Evolutionary conservation across 2,329 filamentous ascomycete genomes (phyloP), one percentile per base, ranked within the genome.

Genomic region (Botrytis medusae): DNA sequence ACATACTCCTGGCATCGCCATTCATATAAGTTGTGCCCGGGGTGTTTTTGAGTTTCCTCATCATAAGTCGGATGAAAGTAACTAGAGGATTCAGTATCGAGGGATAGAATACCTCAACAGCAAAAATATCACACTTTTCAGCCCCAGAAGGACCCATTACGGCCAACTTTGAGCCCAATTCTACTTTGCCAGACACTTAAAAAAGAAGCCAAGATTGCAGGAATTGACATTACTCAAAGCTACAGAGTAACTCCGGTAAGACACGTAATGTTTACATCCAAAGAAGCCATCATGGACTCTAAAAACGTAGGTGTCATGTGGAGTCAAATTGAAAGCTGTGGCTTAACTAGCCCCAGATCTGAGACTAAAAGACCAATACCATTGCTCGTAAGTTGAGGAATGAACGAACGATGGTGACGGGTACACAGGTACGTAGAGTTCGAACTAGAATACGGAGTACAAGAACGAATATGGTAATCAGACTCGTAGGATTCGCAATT

Each of bases 171-270:
- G 44, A 54, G 48, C 42, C 64, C 20, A 29, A 29, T 68, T 68
- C 32, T 54, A 68, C 64, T n/a, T 25, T 68, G 8, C 64, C 46
- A 46, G 46, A 68, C 9, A 68, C 37, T 18, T 46, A 46, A 37
- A 70, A 20, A 69, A 62, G 54, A 70, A 61, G 7, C 68, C 68
- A 61, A 70, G 51, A n/a, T 34, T 70, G 37, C 18, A 70, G 4
- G 51, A 61, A 32, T 25, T 61, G 32, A 40, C 40, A 12, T 37
- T 51, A 25, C 32, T 37, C 34, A 51, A n/a, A 51, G 63, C 32
- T 29, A 51, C 22, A n/a, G 22, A 29, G 16, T 12, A 67, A 46
- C 32, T 51, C 32, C 44, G 6, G 63, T 40, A 67, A 40, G 63
- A 51, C 32, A 37, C 20, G 42, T 34, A 34, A 48, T 34, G 16